phyloP scores from a whole-genome alignment of 2,329 filamentous ascomycete species.

The Colletotrichum australisinense region DNA sequence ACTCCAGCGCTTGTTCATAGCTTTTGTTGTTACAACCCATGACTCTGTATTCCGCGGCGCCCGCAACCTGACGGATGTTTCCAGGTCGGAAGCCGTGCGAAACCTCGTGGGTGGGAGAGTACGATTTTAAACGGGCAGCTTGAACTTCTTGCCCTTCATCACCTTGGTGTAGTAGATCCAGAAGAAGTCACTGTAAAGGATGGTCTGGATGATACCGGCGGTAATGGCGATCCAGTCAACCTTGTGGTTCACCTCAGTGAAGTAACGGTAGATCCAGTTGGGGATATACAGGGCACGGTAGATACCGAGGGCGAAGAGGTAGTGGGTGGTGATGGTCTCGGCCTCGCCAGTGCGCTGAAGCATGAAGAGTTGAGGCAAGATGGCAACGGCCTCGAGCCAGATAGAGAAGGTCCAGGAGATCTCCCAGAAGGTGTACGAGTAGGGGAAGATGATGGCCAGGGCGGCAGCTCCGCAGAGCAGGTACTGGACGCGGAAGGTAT shows the following conservation, averaged over 20 bases:
- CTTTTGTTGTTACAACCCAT: background rate
- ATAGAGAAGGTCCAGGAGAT: conserved; percentile 98
- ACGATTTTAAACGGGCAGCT: conserved; percentile 76
- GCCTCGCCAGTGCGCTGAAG: conserved; percentile 97
- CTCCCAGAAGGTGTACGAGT: conserved; percentile 84
- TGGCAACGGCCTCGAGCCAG: conserved; percentile 97
- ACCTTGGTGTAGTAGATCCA: conserved; percentile 99
- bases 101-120: background rate
- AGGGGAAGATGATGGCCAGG: conserved; percentile 85
- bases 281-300: conserved; percentile 97
- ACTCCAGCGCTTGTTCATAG: background rate
- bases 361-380: conserved; percentile 98
- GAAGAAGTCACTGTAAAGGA: conserved; percentile 99
- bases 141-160: conserved; percentile 89
- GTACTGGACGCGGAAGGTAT: conserved; percentile 98
- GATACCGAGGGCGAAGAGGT: conserved; percentile 90
- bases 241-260: conserved; percentile 77
- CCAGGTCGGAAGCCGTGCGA: background rate
- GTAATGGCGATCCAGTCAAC: conserved; percentile 88
- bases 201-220: conserved; percentile 91
- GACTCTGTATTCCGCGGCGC: background rate
- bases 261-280: conserved; percentile 96
- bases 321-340: conserved; percentile 99
- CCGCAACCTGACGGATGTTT: background rate
- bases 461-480: conserved; percentile 84